Conservation (phyloP, 1,284 basidiomycete genomes). For the Pisolithus thermaeus region DNA sequence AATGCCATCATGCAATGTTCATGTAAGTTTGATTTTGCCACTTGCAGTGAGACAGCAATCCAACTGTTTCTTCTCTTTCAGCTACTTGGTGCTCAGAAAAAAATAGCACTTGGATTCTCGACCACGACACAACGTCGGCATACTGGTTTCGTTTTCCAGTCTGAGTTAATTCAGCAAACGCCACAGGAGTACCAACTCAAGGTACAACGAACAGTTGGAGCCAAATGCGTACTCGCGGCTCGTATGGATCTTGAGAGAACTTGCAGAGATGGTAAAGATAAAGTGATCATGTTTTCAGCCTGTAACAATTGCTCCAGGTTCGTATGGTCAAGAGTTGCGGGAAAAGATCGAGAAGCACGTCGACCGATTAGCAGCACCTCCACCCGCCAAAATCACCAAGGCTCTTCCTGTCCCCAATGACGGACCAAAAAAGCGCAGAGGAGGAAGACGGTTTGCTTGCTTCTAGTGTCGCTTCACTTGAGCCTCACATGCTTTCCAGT, state of each 20-base stretch:
- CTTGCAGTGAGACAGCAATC: constrained; percentile 1
- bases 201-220: constrained; percentile 88
- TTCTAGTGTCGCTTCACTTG: neutral
- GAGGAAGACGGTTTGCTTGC: constrained; percentile 76
- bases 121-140: constrained; percentile 80
- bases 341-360: constrained; percentile 90
- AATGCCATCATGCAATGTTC: constrained; percentile 94
- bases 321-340: constrained; percentile 75
- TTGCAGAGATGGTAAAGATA: constrained; percentile 62
- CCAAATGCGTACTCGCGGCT: constrained; percentile 87
- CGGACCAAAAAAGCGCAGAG: constrained; percentile 91
- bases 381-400: constrained; percentile 90
- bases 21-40: constrained; percentile 49
- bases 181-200: constrained; percentile 91
- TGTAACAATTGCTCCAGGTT: constrained; percentile 37
- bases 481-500: constrained; percentile 34
- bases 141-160: constrained; percentile 96
- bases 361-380: constrained; percentile 89
- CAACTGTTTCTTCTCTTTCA: constrained; percentile 26
- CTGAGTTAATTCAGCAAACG: constrained; percentile 78
- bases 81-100: constrained; percentile 92
- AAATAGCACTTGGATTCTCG: constrained; percentile 84
- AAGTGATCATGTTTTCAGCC: neutral
- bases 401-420: constrained; percentile 96
- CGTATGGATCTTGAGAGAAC: constrained; percentile 87